Evolutionary conservation across 2,329 filamentous ascomycete genomes (phyloP), one percentile per base, ranked within the genome.

Genomic region (Aciculosporium take): DNA sequence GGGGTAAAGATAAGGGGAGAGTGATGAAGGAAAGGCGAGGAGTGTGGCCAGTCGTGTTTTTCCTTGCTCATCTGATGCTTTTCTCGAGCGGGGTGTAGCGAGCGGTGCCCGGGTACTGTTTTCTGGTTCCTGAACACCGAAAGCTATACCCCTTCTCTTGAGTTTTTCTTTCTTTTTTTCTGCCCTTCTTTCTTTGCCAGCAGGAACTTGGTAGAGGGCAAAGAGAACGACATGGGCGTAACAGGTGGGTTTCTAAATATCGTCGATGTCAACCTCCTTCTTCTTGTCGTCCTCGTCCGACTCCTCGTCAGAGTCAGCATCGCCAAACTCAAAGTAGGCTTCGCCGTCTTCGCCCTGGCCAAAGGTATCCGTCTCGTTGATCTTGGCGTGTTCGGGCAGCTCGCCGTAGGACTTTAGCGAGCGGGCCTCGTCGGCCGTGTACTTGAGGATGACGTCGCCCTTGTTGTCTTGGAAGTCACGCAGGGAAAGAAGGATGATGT

Each of bases 351-450:
- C 88, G 63, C 88, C 84, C 65, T 88, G 84, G 57, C 85, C 78
- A 58, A 82, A 94, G 37, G 86, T 94, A 66, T 96, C 91, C 50
- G 87, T 94, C 77, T 98, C 91, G 78, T 98, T 98, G 78, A 98
- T 98, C 82, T 96, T 96, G 63, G 91, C 91, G 58, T 79, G 84
- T 69, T 96, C 91, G 53, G 91, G 91, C 46, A 98, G 74, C 67
- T 98, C 91, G 64, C 91, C 91, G 66, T 96, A 96, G 48, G 87
- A 85, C 71, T 96, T 96, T 57, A 98, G 76, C 52, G 79, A 84
- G 59, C 91, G 81, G 56, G 91, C 91, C 72, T 96, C 91, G 60
- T 98, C 91, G 67, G 86, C 81, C 44, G 78, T 84, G 76, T 95
- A 94, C 72, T 95, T 96, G 61, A 93, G 78, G 59, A 91, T 91